Conservation (phyloP, 2,329 filamentous ascomycete species). For the Diaporthe sp. region DNA sequence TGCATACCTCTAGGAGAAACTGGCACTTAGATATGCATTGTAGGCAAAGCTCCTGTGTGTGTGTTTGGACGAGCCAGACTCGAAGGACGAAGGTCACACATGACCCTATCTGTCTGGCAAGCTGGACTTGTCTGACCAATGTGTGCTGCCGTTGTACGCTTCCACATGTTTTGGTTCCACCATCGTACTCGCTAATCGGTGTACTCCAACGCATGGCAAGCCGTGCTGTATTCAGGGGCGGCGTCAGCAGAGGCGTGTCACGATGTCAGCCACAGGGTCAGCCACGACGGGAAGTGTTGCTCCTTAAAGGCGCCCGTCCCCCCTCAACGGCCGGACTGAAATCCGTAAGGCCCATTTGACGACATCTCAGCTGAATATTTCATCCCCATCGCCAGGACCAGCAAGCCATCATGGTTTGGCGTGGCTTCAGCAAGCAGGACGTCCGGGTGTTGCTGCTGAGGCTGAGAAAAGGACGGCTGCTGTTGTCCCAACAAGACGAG, state of each 20-base stretch:
- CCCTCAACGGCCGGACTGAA: background rate
- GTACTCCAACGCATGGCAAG: background rate
- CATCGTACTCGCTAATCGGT: background rate
- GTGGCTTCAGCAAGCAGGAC: slow-evolving; percentile 4
- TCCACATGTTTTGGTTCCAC: background rate
- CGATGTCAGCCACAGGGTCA: slow-evolving; percentile 14
- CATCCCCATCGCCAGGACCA: too few species aligned
- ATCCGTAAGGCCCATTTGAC: too few species aligned
- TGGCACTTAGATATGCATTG: too few species aligned
- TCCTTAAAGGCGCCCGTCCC: background rate
- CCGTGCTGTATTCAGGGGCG: background rate
- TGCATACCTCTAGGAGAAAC: background rate
- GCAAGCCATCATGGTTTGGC: background rate
- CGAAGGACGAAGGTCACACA: background rate
- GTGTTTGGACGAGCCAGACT: background rate
- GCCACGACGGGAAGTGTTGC: background rate
- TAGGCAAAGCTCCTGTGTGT: background rate
- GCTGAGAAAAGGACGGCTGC: slow-evolving; percentile 3
- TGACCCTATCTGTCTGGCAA: background rate
- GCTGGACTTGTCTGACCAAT: background rate
- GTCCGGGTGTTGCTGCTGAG: background rate
- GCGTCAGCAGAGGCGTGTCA: slow-evolving; percentile 4
- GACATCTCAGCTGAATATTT: too few species aligned
- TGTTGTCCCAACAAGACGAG: slow-evolving; percentile 13
- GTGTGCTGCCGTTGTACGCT: background rate